Evolutionary conservation across 305 asterid species (phyloP).

Genomic region (Fraxinus velutina): DNA sequence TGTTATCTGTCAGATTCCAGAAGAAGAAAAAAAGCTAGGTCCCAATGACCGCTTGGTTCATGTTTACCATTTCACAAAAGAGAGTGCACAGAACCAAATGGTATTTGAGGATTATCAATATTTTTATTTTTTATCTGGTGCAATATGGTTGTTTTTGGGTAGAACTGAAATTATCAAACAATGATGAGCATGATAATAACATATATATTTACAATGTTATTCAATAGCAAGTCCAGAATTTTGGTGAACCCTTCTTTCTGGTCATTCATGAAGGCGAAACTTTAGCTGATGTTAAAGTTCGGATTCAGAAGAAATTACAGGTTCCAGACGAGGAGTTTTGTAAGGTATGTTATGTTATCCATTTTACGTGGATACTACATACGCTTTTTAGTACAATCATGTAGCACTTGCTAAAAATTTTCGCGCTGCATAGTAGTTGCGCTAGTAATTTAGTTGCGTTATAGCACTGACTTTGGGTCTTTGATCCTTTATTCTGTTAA

Average conservation of each 20-base stretch:
- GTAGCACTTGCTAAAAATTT: slow-evolving; percentile 3
- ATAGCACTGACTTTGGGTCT: background rate
- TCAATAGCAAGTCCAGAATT: slow-evolving; percentile 61
- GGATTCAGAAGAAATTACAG: slow-evolving; percentile 65
- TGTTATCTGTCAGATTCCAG: slow-evolving; percentile 52
- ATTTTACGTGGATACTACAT: background rate
- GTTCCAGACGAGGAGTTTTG: slow-evolving; percentile 65
- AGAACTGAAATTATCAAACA: background rate
- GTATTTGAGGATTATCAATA: slow-evolving; percentile 31
- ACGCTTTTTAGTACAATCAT: background rate
- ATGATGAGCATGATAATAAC: background rate
- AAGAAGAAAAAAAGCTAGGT: slow-evolving; percentile 68
- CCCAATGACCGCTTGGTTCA: slow-evolving; percentile 61
- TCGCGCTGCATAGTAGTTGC: background rate
- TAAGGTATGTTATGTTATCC: slow-evolving; percentile 34
- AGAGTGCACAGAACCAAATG: slow-evolving; percentile 60
- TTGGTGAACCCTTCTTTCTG: slow-evolving; percentile 70
- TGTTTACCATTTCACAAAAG: slow-evolving; percentile 71
- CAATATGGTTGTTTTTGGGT: slow-evolving; percentile 1
- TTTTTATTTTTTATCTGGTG: background rate
- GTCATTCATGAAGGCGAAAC: slow-evolving; percentile 68
- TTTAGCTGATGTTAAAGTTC: slow-evolving; percentile 54
- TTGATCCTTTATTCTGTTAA: background rate
- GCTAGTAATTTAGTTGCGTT: background rate
- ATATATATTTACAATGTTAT: background rate